Base-by-base conservation (phyloP, 768 basidiomycete genomes). In the Boletus bicolor region DNA sequence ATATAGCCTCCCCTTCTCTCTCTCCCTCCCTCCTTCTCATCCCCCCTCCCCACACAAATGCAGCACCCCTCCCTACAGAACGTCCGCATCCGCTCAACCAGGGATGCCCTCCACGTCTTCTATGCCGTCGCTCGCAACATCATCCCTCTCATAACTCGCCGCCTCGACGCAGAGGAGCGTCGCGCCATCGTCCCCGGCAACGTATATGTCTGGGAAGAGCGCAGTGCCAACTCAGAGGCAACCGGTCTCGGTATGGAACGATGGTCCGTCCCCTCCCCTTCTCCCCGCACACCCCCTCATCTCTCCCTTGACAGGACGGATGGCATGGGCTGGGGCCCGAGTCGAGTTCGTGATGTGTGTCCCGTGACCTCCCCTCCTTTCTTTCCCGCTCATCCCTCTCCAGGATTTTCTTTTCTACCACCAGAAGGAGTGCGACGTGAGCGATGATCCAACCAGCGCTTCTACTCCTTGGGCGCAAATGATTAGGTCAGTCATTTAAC, bases 201-300 rank as follows among this genome's bases (percentile, higher is more conserved):
- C 61, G 87, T 91, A 24, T 92, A 91, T 62, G 87, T 92, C 57
- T 93, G 91, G 90, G 90, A 93, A 68, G 90, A 93, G 62, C 86
- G 89, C 58, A 87, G 87, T 26, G 87, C 89, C 7, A 89, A 87
- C 67, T 84, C 86, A n/a, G 89, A 90, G 66, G 77, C 79, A 50
- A 88, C 89, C 10, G 90, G 90, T 14, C 80, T 91, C 45, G 90
- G 90, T 37, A 93, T 93, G 86, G 91, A 92, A 63, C 79, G 90
- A 70, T 91, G 91, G 86, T 83, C 64, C 37, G 75, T 67, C 43
- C 12, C 34, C 32, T 4, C 4, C 43, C n/a, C 17, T 21, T n/a
- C 41, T 12, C 39, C 1, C 8, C 6, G 7, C 37, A 9, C 14
- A 24, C 9, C 2, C 9, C 15, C 24, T 36, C 39, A 15, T 6